Base-by-base conservation (phyloP, 2,329 filamentous ascomycete genomes). In the Botrytis galanthina region DNA sequence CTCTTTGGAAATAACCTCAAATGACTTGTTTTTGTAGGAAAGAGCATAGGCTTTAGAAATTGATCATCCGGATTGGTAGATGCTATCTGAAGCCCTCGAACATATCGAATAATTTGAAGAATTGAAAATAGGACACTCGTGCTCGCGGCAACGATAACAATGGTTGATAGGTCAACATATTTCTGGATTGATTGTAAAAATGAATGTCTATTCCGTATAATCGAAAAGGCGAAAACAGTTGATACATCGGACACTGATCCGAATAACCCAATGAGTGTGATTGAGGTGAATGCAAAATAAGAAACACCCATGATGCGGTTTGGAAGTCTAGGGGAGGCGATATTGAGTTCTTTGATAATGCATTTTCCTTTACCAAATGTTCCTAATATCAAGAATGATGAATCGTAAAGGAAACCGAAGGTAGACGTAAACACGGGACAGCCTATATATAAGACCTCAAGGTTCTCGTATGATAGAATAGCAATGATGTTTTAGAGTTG, bases 1-100 rank as follows among this genome's bases (percentile, higher is more conserved):
- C 86, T 88, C 78, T 89, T 86, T 0, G 92, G 92, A 73, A 91
- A 90, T n/a, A 91, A 80, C 29, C 92, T 85, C 6, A 87, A 84
- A 80, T 94, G 92, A 3, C 86, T 89, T 22, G 90, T 93, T 62
- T 83, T 84, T 77, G 89, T 89, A 12, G 91, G 90, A 60, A 94
- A 88, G 20, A 94, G 82, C 73, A 89, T 82, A 4, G 88, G 86
- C 70, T 78, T 79, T 4, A 73, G n/a, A 22, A 54, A 57, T 54
- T 63, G 75, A 35, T 29, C 75, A 73, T 72, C 71, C 51, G 72
- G 12, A 37, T 68, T 59, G 32, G 62, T 72, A 35, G 62, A 46
- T 26, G 18, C 46, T 44, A 64, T 61, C 48, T 66, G 46, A 39
- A 80, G 71, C n/a, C 72, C 74, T 57, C 71, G 66, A 18, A 77